Conservation (phyloP, 1,284 basidiomycete species). For the Rhodofomes roseus region DNA sequence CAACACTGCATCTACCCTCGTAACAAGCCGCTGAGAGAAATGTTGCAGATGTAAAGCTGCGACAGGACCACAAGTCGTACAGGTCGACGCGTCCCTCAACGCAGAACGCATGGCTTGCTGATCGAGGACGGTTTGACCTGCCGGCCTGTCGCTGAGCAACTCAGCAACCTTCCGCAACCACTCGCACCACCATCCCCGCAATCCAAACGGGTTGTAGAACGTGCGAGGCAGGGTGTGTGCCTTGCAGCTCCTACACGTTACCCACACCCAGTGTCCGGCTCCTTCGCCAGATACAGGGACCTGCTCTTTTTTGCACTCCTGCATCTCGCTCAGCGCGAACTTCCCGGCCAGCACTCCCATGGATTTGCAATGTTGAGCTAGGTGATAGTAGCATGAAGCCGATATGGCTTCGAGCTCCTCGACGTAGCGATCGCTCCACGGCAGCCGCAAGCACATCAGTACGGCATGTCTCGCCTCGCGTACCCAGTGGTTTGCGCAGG, state of each 20-base stretch:
- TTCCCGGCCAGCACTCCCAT: not conserved
- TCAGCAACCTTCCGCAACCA: not conserved
- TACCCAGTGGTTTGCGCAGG: conserved; percentile 8
- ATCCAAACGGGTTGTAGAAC: not conserved
- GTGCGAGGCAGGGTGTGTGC: not conserved
- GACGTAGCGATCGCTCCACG: not conserved
- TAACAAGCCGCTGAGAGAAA: not conserved
- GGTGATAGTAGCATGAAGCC: conserved; percentile 8
- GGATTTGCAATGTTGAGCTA: not conserved
- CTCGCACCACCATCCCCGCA: not conserved
- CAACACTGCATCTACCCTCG: not conserved
- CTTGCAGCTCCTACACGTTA: not conserved
- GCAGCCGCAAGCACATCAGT: not conserved
- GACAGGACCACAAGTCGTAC: not conserved
- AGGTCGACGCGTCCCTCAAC: not conserved
- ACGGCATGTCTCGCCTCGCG: conserved; percentile 12
- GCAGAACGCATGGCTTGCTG: not conserved
- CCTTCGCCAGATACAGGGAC: not conserved
- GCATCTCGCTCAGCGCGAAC: not conserved
- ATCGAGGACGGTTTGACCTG: not conserved
- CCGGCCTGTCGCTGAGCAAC: not conserved
- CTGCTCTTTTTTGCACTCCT: too few relatives aligned
- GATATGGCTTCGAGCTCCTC: conserved; percentile 12
- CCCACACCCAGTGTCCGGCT: not conserved
- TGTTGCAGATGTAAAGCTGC: not conserved